These are phyloP conservation scores for Coccomyxa sp. DNA, from an alignment of 139 green algal genomes.

Conservation along the genomic window DNA sequence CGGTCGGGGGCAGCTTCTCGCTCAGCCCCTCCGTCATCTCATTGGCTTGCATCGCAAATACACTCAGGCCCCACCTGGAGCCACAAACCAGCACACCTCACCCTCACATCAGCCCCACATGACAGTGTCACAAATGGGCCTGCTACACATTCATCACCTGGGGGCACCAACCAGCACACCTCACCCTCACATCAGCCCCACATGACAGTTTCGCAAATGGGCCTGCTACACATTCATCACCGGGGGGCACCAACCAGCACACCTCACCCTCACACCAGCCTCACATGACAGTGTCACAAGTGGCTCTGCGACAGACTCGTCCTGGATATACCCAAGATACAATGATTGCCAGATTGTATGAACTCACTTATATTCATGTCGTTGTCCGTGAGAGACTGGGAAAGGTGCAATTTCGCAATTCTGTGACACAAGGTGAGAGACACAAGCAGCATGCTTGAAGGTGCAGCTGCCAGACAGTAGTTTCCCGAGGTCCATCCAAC, in stretches of 20 bases:
- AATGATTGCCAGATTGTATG: too few species aligned
- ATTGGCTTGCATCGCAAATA: background rate
- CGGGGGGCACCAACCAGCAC: background rate
- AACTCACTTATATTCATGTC: too few species aligned
- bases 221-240: background rate
- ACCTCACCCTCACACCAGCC: background rate
- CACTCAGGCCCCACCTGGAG: background rate
- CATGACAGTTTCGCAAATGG: too few species aligned
- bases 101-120: background rate
- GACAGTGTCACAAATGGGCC: too few species aligned
- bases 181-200: background rate
- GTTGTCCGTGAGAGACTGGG: too few species aligned
- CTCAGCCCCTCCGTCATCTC: background rate
- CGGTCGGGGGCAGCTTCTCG: background rate
- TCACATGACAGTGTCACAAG: too few species aligned
- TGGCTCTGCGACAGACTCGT: background rate
- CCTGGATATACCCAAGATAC: background rate
- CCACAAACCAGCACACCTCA: background rate
- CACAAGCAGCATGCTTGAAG: background rate
- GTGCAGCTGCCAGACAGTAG: background rate
- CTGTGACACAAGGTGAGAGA: background rate
- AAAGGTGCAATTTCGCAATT: too few species aligned
- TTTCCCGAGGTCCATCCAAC: too few species aligned
- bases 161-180: background rate
- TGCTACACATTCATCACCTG: background rate